Percentiles rank a stretch among this genome's conserved stretches.
These are phyloP conservation scores for Phytomonas sp. DNA, from an alignment of 208 protist species.

Conservation along the genomic window DNA sequence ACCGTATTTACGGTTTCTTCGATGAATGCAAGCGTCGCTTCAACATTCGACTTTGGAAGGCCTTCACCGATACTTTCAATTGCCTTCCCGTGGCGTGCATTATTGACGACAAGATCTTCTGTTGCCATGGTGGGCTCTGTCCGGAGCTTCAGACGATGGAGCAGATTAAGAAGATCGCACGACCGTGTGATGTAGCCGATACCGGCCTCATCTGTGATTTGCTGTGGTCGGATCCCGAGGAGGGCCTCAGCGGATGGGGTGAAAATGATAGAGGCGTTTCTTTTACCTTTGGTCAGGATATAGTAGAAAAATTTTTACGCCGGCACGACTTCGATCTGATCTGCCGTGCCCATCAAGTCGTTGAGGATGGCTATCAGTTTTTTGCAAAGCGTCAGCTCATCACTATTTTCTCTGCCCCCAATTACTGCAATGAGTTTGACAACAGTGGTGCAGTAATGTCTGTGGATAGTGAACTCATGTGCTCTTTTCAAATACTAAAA, in stretches of 20 bases:
- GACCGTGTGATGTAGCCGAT: constrained; percentile 99
- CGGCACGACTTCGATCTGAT: constrained; percentile 95
- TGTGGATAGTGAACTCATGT: constrained; percentile 97
- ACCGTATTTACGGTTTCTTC: constrained; percentile 99
- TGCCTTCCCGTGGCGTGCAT: constrained; percentile 98
- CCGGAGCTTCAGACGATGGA: constrained; percentile 96
- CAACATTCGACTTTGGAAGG: constrained; percentile 98
- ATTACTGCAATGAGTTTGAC: constrained; percentile 98
- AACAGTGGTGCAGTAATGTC: constrained; percentile 99
- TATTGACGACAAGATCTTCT: constrained; percentile 99
- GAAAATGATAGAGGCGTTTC: constrained; percentile 92
- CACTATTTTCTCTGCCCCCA: constrained; percentile 97
- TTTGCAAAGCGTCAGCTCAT: constrained; percentile 94
- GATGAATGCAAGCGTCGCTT: constrained; percentile 99
- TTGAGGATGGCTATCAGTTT: constrained; percentile 95
- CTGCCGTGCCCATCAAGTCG: constrained; percentile 96
- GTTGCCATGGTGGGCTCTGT: constrained; percentile 97
- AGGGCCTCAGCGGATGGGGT: constrained; percentile 83
- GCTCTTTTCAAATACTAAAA: constrained; percentile 97
- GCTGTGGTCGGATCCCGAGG: constrained; percentile 99
- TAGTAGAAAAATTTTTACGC: constrained; percentile 94
- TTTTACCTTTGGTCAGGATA: constrained; percentile 87
- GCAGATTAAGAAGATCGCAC: constrained; percentile 93
- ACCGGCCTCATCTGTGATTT: constrained; percentile 98
- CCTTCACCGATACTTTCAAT: constrained; percentile 99